Conservation (phyloP, 768 basidiomycete genomes). For the Sarcomyxa edulis region DNA sequence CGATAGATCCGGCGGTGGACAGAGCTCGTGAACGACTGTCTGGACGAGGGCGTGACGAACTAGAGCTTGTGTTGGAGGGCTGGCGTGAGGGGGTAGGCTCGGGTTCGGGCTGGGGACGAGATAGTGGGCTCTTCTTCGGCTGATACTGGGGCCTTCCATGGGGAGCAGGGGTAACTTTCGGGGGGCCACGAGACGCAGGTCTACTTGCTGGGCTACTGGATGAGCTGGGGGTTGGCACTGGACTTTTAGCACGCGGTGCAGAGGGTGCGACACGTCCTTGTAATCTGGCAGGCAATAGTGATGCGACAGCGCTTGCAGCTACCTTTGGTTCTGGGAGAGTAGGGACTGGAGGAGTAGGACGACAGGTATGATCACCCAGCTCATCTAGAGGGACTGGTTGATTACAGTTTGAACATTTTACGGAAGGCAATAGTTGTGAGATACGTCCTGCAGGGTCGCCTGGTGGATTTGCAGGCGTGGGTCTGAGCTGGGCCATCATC, state of each 20-base stretch:
- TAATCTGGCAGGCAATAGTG: slow-evolving; percentile 46
- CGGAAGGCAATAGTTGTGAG: slow-evolving; percentile 75
- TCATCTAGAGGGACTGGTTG: slow-evolving; percentile 64
- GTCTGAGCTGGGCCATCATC: slow-evolving; percentile 6
- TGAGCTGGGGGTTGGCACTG: not conserved
- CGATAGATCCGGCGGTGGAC: not conserved
- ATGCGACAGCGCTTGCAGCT: slow-evolving; percentile 33
- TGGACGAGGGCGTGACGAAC: not conserved
- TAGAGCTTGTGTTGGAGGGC: slow-evolving; percentile 1
- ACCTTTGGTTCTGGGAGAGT: slow-evolving; percentile 29
- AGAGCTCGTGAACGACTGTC: not conserved
- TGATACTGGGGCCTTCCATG: too few species aligned
- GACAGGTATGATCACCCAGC: slow-evolving; percentile 77
- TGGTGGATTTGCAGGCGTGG: slow-evolving; percentile 8
- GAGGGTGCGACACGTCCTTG: slow-evolving; percentile 34
- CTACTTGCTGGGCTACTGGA: not conserved
- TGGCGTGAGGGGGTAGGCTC: not conserved
- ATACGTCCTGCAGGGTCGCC: slow-evolving; percentile 30
- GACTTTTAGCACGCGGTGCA: too few species aligned
- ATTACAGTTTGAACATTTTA: slow-evolving; percentile 81
- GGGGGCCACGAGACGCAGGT: not conserved
- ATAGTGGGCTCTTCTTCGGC: not conserved
- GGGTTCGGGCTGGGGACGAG: too few species aligned
- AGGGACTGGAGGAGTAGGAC: slow-evolving; percentile 41
- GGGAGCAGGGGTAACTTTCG: too few species aligned